Conservation (phyloP, 164 flowering plant genomes). For the Cinnamomum micranthum region DNA sequence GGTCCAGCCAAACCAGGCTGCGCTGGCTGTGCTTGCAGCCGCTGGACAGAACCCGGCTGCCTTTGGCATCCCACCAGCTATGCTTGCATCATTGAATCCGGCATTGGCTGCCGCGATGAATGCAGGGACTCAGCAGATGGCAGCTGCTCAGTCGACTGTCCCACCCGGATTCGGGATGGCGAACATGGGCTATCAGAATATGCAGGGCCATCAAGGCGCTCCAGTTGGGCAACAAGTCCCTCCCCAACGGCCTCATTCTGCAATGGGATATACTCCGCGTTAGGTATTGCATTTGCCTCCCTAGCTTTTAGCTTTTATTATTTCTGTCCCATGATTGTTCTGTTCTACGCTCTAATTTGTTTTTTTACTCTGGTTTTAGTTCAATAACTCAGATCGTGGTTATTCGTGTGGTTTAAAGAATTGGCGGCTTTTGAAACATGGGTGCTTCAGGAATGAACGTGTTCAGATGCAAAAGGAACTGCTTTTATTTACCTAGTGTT, state of each 20-base stretch:
- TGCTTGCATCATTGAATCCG: slow-evolving; percentile 25
- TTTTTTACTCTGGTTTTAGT: slow-evolving; percentile 20
- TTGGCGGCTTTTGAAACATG: slow-evolving; percentile 24
- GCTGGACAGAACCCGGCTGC: slow-evolving; percentile 37
- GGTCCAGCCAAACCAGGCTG: slow-evolving; percentile 20
- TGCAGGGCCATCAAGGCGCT: slow-evolving; percentile 19
- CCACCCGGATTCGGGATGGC: slow-evolving; percentile 24
- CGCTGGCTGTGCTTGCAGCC: slow-evolving; percentile 29
- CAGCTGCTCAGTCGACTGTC: background rate
- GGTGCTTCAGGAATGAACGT: slow-evolving; percentile 25
- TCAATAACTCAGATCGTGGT: slow-evolving; percentile 24
- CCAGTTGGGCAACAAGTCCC: slow-evolving; percentile 16
- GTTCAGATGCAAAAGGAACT: slow-evolving; percentile 25
- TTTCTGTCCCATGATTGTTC: background rate
- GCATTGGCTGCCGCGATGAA: slow-evolving; percentile 19
- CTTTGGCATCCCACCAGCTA: slow-evolving; percentile 22
- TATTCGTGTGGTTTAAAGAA: slow-evolving; percentile 37
- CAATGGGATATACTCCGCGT: slow-evolving; percentile 18
- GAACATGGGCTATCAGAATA: slow-evolving; percentile 16
- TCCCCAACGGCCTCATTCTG: slow-evolving; percentile 18
- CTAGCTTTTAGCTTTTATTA: background rate
- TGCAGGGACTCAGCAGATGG: slow-evolving; percentile 8
- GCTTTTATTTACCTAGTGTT: slow-evolving; percentile 6
- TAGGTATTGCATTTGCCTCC: slow-evolving; percentile 20
- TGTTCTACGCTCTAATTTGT: slow-evolving; percentile 12